Conservation (phyloP, 495 filamentous ascomycete genomes). For the Aspergillus conjunctus region DNA sequence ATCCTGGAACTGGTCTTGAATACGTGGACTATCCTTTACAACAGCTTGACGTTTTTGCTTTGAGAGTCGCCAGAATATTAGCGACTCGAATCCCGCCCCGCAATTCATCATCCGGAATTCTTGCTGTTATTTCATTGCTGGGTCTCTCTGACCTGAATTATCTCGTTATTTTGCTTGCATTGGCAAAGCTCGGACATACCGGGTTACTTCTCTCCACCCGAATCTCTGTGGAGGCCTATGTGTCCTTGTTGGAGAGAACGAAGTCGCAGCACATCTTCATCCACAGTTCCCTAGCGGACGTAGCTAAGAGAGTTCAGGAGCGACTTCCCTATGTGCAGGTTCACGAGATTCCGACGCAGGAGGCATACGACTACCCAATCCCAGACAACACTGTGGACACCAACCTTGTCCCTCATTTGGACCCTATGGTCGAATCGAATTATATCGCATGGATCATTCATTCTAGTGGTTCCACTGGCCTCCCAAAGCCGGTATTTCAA, state of each 20-base stretch:
- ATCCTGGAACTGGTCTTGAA: constrained; percentile 28
- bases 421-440: constrained; percentile 26
- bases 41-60: constrained; percentile 38
- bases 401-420: constrained; percentile 24
- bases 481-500: constrained; percentile 57
- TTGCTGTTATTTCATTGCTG: constrained; percentile 42
- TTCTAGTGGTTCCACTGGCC: constrained; percentile 60
- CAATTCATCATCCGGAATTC: constrained; percentile 30
- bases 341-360: constrained; percentile 22
- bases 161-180: constrained; percentile 43
- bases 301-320: constrained; percentile 27
- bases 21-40: constrained; percentile 37
- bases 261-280: constrained; percentile 36
- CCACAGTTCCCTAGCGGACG: constrained; percentile 28
- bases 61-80: constrained; percentile 32
- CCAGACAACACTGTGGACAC: constrained; percentile 23
- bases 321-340: constrained; percentile 22
- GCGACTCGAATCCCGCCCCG: constrained; percentile 22
- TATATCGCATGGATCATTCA: constrained; percentile 55
- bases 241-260: constrained; percentile 41
- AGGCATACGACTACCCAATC: constrained; percentile 25
- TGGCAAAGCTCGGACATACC: constrained; percentile 45
- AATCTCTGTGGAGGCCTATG: constrained; percentile 44
- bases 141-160: constrained; percentile 44
- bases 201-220: constrained; percentile 48